Percentiles rank a stretch among this genome's conserved stretches.
These are phyloP conservation scores for Paramecium tetraurelia DNA, from an alignment of 73 alveolate species.

Conservation along the genomic window DNA sequence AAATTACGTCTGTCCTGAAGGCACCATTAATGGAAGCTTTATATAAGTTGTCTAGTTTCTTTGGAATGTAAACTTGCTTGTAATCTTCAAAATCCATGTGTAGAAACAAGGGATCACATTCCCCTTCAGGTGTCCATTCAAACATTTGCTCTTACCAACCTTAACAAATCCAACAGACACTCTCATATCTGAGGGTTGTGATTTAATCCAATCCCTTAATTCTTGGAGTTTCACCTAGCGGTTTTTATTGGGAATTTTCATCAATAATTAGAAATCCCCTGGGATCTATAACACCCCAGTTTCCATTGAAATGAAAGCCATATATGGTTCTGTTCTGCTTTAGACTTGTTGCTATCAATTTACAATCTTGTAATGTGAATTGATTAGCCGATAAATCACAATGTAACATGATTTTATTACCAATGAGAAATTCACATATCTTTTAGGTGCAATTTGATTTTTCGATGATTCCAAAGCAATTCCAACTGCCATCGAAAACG, in stretches of 20 bases:
- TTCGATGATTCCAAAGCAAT: slow-evolving; percentile 22
- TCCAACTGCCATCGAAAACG: slow-evolving; percentile 60
- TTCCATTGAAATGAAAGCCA: slow-evolving; percentile 68
- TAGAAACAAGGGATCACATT: slow-evolving; percentile 63
- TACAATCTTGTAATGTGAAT: slow-evolving; percentile 45
- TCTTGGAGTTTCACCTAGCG: slow-evolving; percentile 42
- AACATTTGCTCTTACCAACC: slow-evolving; percentile 77
- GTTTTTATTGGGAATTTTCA: neutral
- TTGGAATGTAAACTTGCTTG: slow-evolving; percentile 61
- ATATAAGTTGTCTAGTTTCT: neutral
- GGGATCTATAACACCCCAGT: slow-evolving; percentile 62
- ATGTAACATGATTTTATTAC: slow-evolving; percentile 49
- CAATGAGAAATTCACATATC: slow-evolving; percentile 51
- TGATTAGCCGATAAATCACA: slow-evolving; percentile 56
- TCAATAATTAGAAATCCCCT: slow-evolving; percentile 60
- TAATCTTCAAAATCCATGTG: slow-evolving; percentile 75
- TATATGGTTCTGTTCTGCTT: slow-evolving; percentile 56
- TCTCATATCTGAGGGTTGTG: slow-evolving; percentile 37
- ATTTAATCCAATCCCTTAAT: slow-evolving; percentile 42
- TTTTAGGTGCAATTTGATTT: slow-evolving; percentile 2
- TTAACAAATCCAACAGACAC: slow-evolving; percentile 87
- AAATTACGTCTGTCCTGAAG: slow-evolving; percentile 50
- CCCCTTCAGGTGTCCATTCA: slow-evolving; percentile 71
- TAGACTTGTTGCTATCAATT: slow-evolving; percentile 57
- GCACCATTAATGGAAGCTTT: slow-evolving; percentile 46